Conservation (phyloP, 2,329 filamentous ascomycete genomes). For the Dothistroma septosporum region DNA sequence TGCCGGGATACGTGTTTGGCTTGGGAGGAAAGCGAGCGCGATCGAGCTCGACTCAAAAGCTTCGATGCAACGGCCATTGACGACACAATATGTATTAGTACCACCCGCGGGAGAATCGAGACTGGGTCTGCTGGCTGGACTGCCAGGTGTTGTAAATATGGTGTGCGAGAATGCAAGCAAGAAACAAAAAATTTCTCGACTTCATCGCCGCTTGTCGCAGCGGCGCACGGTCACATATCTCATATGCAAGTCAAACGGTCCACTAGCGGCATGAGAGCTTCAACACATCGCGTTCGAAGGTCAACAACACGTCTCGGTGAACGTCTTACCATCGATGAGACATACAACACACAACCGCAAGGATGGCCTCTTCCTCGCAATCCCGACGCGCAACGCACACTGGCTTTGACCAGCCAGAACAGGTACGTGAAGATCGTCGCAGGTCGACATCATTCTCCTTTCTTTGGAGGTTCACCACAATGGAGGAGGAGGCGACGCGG, state of each 20-base stretch:
- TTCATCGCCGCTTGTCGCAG: background rate
- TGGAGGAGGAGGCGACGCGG: background rate
- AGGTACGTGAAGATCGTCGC: background rate
- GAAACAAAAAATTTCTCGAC: background rate
- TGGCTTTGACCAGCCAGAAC: background rate
- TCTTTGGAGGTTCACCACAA: background rate
- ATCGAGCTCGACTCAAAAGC: slow-evolving; percentile 3
- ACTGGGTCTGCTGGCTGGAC: slow-evolving; percentile 7
- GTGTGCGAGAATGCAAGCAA: background rate
- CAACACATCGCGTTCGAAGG: background rate
- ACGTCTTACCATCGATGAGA: background rate
- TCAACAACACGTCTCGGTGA: background rate
- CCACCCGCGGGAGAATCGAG: background rate
- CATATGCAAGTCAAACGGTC: background rate
- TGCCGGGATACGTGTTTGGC: slow-evolving; percentile 3
- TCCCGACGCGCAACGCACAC: background rate
- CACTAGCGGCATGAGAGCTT: background rate
- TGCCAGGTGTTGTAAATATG: background rate
- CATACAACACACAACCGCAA: background rate
- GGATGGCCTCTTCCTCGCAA: background rate
- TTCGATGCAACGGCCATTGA: background rate
- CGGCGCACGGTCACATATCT: background rate
- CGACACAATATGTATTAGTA: slow-evolving; percentile 7
- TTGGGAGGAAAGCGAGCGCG: slow-evolving; percentile 1
- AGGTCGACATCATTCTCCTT: background rate